Base-by-base conservation (phyloP, 768 basidiomycete genomes). In the Lyophyllum decastes region DNA sequence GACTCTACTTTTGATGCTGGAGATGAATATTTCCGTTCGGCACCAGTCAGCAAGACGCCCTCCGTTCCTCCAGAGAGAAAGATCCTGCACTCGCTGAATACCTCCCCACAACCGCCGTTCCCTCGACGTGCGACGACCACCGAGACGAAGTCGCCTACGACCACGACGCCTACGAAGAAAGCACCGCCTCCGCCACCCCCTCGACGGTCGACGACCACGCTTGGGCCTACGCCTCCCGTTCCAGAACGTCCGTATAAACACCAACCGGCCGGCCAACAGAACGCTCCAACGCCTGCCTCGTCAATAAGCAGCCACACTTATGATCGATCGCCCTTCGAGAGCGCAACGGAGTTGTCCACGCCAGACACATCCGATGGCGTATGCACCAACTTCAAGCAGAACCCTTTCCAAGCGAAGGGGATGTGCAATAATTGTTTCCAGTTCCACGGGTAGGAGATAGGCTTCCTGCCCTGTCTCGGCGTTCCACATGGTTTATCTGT, bases 141-240 rank as follows among this genome's bases (percentile, higher is more conserved):
- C 8, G 47, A 43, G 44, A 68, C 70, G 30, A 30, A 30, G n/a
- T 26, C 44, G 25, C n/a, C 49, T 5, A 33, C 41, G 19, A 60
- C 61, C 16, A 58, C 68, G 17, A 46, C 49, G 10, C 24, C 59
- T 26, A 61, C 57, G 22, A 87, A 82, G 68, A 81, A 81, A 60
- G 75, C 76, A 0, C 84, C 87, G 0, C 88, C 88, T 0, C 86
- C 85, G 0, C 89, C 88, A 0, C 89, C 88, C 0, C 87, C 86
- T 16, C 78, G 86, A 9, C 79, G 84, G 17, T 65, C 73, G 21
- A 71, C 72, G 8, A 68, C 67, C 33, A 68, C 69, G 5, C 55
- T 68, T 17, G 60, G 68, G 0, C 60, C 71, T n/a, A 78, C 76
- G 26, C 80, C 83, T 19, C 76, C 77, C 2, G 72, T 85, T 52